Evolutionary conservation across 345 rosid species (phyloP).

Genomic region (Chamaenerion angustifolium): DNA sequence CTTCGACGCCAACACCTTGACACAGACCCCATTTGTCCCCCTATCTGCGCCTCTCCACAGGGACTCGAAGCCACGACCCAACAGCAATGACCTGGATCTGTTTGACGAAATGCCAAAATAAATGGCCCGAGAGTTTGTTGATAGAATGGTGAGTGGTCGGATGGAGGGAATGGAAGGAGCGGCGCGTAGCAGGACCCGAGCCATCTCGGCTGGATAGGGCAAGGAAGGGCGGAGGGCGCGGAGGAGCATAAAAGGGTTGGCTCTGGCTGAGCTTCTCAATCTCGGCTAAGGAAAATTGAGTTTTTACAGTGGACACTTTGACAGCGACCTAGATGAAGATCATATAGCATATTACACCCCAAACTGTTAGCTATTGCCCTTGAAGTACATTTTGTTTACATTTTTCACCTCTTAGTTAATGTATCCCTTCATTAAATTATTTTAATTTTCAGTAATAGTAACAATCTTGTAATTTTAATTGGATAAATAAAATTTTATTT

Average conservation of each 20-base stretch:
- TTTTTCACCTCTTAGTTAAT: too few species aligned
- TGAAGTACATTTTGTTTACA: too few species aligned
- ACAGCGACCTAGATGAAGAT: too few species aligned
- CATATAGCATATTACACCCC: too few species aligned
- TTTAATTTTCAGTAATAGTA: too few species aligned
- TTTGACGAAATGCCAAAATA: constrained; percentile 7
- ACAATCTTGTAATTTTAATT: too few species aligned
- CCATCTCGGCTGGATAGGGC: constrained; percentile 32
- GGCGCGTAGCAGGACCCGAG: constrained; percentile 44
- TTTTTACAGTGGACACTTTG: too few species aligned
- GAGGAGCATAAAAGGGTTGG: constrained; percentile 2
- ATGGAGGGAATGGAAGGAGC: constrained; percentile 13
- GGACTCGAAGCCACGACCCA: constrained; percentile 27
- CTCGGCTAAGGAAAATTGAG: too few species aligned
- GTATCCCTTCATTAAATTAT: too few species aligned
- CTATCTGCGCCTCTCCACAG: constrained; percentile 16
- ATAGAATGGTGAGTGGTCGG: constrained; percentile 3
- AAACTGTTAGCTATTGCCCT: too few species aligned
- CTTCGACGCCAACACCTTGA: constrained; percentile 24
- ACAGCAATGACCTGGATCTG: constrained; percentile 5
- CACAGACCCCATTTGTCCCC: constrained; percentile 10
- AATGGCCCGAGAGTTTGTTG: constrained; percentile 6
- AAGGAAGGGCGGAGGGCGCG: constrained; percentile 15
- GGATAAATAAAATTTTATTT: too few species aligned
- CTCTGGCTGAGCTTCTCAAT: neutral